Conservation (phyloP, 805 yeast genomes). For the Clavispora vitiphila region DNA sequence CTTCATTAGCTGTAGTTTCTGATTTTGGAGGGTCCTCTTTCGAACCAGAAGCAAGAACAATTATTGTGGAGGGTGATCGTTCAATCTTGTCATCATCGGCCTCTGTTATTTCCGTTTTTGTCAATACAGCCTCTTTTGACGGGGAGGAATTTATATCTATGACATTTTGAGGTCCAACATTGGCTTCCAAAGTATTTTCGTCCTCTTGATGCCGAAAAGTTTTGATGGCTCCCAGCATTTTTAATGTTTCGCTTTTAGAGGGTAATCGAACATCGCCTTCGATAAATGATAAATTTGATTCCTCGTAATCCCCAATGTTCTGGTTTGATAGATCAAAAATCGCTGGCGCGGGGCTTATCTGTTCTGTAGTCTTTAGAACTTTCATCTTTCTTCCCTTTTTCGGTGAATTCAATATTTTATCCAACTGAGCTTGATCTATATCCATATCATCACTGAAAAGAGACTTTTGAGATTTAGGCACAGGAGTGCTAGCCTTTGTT, state of each 20-base stretch:
- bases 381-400: slow-evolving; percentile 20
- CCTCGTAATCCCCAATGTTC: slow-evolving; percentile 33
- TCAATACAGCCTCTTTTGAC: neutral
- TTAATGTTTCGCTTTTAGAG: neutral
- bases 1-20: no score
- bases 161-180: neutral
- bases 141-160: slow-evolving; percentile 12
- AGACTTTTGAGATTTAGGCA: neutral
- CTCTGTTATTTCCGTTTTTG: neutral
- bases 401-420: slow-evolving; percentile 18
- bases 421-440: slow-evolving; percentile 15
- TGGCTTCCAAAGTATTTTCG: neutral
- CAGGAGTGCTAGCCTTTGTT: neutral
- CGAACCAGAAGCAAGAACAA: no score
- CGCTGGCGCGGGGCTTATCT: slow-evolving; percentile 11
- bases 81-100: neutral
- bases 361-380: slow-evolving; percentile 4
- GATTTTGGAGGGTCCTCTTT: no score
- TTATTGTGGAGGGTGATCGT: no score
- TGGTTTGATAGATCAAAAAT: slow-evolving; percentile 25
- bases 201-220: neutral
- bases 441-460: slow-evolving; percentile 14
- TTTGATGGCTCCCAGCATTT: slow-evolving; percentile 7
- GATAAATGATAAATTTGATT: slow-evolving; percentile 23
- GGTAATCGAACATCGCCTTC: slow-evolving; percentile 12